These are phyloP conservation scores for grape (Vitis vinifera) DNA, from an alignment of 164 flowering plant species.

Conservation along the genomic window DNA sequence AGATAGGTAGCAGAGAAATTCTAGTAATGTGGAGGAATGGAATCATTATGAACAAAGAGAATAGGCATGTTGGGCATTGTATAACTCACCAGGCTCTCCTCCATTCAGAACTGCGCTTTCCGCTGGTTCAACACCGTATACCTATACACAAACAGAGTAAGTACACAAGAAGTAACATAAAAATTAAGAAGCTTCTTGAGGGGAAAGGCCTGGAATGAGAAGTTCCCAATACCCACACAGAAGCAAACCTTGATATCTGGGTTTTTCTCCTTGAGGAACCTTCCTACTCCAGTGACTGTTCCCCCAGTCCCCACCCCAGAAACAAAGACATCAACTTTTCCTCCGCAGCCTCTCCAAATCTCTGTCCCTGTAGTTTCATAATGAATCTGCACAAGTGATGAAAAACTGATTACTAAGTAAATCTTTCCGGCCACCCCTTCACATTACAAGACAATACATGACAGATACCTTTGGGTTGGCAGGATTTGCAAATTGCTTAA, in stretches of 20 bases:
- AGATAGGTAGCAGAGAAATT: too few species aligned
- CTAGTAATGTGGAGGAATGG: too few species aligned
- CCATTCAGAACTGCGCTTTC: slow-evolving; percentile 82
- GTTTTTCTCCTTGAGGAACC: slow-evolving; percentile 35
- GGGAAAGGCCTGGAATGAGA: too few species aligned
- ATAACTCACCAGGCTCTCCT: slow-evolving; percentile 78
- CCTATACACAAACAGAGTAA: slow-evolving; percentile 21
- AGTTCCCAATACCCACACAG: background rate
- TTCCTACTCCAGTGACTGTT: slow-evolving; percentile 34
- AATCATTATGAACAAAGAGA: too few species aligned
- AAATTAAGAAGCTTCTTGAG: too few species aligned
- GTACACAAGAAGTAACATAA: too few species aligned
- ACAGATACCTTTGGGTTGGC: slow-evolving; percentile 42
- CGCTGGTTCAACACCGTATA: slow-evolving; percentile 78
- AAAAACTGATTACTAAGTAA: too few species aligned
- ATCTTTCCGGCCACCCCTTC: too few species aligned
- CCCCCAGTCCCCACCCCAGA: slow-evolving; percentile 47
- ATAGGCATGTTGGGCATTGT: too few species aligned
- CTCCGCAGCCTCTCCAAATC: slow-evolving; percentile 35
- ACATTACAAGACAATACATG: background rate
- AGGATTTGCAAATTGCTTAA: slow-evolving; percentile 39
- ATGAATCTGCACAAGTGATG: slow-evolving; percentile 26
- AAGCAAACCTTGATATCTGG: slow-evolving; percentile 35
- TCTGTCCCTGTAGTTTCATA: slow-evolving; percentile 48
- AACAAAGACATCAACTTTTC: slow-evolving; percentile 34